A percentile compares a stretch with the other conserved stretches of the same genome.
Evolutionary conservation across 371 early-diverging fungal genomes (phyloP).

Genomic region (Hamiltosporidium tvaerminnensis): DNA sequence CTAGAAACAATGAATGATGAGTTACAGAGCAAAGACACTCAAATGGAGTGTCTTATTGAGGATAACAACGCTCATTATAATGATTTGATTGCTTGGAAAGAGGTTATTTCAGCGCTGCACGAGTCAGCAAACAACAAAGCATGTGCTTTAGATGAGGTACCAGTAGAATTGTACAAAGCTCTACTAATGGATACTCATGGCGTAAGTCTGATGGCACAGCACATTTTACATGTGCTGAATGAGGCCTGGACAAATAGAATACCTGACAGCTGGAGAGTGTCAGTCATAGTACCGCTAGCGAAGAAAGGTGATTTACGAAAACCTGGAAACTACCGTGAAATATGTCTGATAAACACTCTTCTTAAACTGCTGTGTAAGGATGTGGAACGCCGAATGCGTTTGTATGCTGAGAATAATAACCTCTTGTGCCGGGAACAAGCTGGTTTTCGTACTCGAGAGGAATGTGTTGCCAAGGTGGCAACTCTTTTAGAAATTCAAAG

Average conservation of each 20-base stretch:
- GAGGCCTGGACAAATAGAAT: not conserved
- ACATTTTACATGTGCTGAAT: not conserved
- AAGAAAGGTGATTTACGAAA: conserved; percentile 22
- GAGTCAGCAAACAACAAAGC: not conserved
- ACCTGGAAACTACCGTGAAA: conserved; percentile 24
- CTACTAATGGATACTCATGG: not conserved
- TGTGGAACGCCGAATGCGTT: not conserved
- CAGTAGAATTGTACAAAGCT: conserved; percentile 4
- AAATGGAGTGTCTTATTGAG: too few species aligned
- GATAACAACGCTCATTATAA: too few species aligned
- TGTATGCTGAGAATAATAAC: not conserved
- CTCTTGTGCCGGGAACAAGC: conserved; percentile 12
- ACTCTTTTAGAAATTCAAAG: not conserved
- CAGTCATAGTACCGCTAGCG: conserved; percentile 9
- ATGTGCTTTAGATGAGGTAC: not conserved
- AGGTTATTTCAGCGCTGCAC: not conserved
- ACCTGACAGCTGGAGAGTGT: conserved; percentile 8
- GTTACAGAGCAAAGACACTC: too few species aligned
- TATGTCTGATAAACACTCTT: conserved; percentile 12
- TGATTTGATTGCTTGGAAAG: not conserved
- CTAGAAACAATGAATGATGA: too few species aligned
- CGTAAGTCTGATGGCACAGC: not conserved
- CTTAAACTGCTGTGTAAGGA: conserved; percentile 6
- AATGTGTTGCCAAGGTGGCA: not conserved
- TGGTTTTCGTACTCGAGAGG: not conserved